phyloP scores from a whole-genome alignment of 2,329 filamentous ascomycete species.

The Apiospora rasikravindrae region DNA sequence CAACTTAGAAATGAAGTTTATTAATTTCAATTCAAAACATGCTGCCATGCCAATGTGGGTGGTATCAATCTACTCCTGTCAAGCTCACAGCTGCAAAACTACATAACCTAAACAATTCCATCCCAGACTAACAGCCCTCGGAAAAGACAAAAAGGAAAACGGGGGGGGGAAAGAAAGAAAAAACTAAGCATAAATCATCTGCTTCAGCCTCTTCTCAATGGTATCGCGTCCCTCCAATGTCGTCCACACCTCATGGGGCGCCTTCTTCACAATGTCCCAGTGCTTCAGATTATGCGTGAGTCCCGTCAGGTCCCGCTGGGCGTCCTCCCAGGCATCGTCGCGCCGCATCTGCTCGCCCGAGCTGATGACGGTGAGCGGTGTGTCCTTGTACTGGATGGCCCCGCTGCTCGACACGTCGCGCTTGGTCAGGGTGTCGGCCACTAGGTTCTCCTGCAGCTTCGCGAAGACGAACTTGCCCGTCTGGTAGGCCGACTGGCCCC shows the following conservation, averaged over 20 bases:
- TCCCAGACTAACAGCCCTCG: neutral
- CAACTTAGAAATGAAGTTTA: no score
- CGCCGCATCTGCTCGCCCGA: constrained; percentile 74
- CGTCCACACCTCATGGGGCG: constrained; percentile 86
- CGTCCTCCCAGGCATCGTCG: constrained; percentile 77
- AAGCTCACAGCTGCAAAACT: neutral
- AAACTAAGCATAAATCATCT: constrained; percentile 59
- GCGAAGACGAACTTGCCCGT: constrained; percentile 85
- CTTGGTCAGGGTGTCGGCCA: constrained; percentile 82
- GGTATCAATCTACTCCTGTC: constrained; percentile 2
- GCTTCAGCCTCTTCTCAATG: constrained; percentile 78
- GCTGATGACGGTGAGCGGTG: constrained; percentile 80
- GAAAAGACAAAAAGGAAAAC: no score
- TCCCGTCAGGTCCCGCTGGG: constrained; percentile 82
- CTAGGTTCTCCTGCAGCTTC: constrained; percentile 89
- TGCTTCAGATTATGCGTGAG: constrained; percentile 78
- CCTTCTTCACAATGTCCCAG: constrained; percentile 87
- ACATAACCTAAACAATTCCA: neutral
- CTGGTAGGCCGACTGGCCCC: constrained; percentile 79
- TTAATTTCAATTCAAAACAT: neutral
- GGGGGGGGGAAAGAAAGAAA: no score
- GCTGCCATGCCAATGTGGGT: neutral
- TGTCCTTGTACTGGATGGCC: constrained; percentile 77
- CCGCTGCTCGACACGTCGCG: constrained; percentile 81
- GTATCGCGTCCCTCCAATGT: constrained; percentile 72